Evolutionary conservation across 1,284 basidiomycete genomes (phyloP).

Genomic region (Ustilago trichophora): DNA sequence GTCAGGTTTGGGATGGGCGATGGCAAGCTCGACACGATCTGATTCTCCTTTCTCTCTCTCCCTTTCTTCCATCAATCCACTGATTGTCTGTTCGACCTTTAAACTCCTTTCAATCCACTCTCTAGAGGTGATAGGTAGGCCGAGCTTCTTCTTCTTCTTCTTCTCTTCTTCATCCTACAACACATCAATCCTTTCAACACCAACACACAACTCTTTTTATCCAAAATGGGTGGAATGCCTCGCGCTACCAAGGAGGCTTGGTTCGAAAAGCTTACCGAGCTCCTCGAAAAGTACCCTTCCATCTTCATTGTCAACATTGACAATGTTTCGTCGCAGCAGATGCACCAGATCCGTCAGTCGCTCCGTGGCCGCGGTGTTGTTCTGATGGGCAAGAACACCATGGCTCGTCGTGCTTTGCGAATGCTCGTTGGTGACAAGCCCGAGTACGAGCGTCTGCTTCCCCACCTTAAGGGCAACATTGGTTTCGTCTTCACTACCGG

Average conservation of each 20-base stretch:
- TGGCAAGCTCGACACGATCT: too few relatives aligned
- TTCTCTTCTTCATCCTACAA: conserved; percentile 1
- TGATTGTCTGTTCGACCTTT: conserved; percentile 35
- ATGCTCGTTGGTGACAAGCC: conserved; percentile 88
- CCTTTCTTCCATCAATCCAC: conserved; percentile 15
- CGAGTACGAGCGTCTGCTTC: conserved; percentile 94
- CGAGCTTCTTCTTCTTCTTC: too few relatives aligned
- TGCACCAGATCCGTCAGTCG: conserved; percentile 97
- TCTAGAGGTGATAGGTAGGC: conserved; percentile 62
- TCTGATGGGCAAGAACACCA: conserved; percentile 99
- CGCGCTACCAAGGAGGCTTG: conserved; percentile 91
- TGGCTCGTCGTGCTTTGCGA: conserved; percentile 98
- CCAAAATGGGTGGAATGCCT: conserved; percentile 81
- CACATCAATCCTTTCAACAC: conserved; percentile 10
- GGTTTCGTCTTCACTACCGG: conserved; percentile 96
- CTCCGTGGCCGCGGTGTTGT: conserved; percentile 95
- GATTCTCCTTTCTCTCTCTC: not conserved
- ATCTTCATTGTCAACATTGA: conserved; percentile 99
- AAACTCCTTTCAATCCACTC: conserved; percentile 61
- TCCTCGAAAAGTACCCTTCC: conserved; percentile 88
- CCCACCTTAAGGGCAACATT: conserved; percentile 95
- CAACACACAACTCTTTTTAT: too few relatives aligned
- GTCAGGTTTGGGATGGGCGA: too few relatives aligned
- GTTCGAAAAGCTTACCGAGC: conserved; percentile 92
- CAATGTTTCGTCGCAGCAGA: conserved; percentile 98